Base-by-base conservation (phyloP, 2,329 filamentous ascomycete genomes). In the Diaporthe amygdali region DNA sequence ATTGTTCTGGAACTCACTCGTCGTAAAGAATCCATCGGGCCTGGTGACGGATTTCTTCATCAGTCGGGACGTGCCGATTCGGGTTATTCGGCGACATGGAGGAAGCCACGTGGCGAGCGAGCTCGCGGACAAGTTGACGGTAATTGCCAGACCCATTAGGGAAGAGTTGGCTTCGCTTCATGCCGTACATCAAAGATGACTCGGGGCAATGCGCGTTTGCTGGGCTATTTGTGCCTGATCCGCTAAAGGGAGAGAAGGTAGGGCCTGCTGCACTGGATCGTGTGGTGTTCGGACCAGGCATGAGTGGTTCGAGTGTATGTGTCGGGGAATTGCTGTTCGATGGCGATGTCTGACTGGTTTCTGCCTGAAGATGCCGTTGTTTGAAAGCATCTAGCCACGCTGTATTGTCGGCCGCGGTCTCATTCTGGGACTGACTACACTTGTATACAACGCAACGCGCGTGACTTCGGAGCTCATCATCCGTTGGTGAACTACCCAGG, bases 21-120 rank as follows among this genome's bases (percentile, higher is more conserved):
- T 91, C 88, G 71, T 90, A 91, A 0, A 91, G 79, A 44, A 91
- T 85, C 87, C 88, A 91, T 22, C 89, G 85, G 2, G 89, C 88
- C 76, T 91, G 90, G 73, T 90, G 87, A 76, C 90, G 87, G n/a
- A 92, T 79, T 76, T 91, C 89, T n/a, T 87, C 84, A 73, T 91
- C 89, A 0, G 84, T 86, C 0, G 86, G 90, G n/a, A 87, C 80
- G 71, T 91, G 89, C 49, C 83, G 82, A 76, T 86, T 90, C 2
- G 88, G 89, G 73, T 91, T 91, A 74, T 91, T 89, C 0, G 86
- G 79, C 5, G 89, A 91, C 84, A 86, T 89, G 30, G 84, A 84
- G 6, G 85, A 82, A 17, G 81, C 81, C 3, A 88, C 86, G 77
- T 84, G 91, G 37, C 89, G 84, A 44, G 78, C 80, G 34, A 92